Evolutionary conservation across 805 yeast genomes (phyloP), one percentile per base, ranked within the genome.

Genomic region (Trichomonascus vanleenenianus): DNA sequence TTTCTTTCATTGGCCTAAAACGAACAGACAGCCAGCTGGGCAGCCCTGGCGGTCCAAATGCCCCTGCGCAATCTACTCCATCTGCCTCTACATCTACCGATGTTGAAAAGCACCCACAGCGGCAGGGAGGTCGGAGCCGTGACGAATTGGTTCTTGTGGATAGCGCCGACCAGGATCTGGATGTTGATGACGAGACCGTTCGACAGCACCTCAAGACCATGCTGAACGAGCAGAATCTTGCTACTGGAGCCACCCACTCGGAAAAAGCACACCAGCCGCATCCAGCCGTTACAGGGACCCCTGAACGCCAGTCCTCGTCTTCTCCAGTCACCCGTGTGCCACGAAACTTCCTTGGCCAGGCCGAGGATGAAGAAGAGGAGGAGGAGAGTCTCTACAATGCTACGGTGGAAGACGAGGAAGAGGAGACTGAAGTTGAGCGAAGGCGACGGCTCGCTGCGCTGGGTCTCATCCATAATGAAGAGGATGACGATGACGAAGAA

Each of bases 391-490:
- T 40, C 30, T 12, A 27, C n/a, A 20, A 15, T 9, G 34, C 32
- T n/a, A 33, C 34, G 12, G 19, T n/a, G 2, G 53, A 51, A 19
- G 50, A 36, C 16, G 46, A 52, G 19, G 51, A 40, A 6, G 64
- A 62, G 2, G 89, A 83, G 59, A 81, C 87, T 0, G 81, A 71
- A n/a, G 76, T 79, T 19, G 89, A 83, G 59, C 72, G 76, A 46
- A 67, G 69, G 34, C 73, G 89, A 55, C 71, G 89, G 48, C 61
- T 83, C 35, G 67, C 71, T 4, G 71, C 60, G 32, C 49, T 57
- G 49, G 70, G 62, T 38, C 43, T 66, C 32, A 33, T 56, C 25
- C 46, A 51, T 39, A 51, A 50, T 7, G 52, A 38, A 38, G 57
- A 52, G 9, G 59, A 50, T 6, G 61, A 55, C 15, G 59, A 56